Evolutionary conservation across 176 grass and related monocot species (phyloP), one percentile per base, ranked within the genome.

Genomic region (Musa beccarii): DNA sequence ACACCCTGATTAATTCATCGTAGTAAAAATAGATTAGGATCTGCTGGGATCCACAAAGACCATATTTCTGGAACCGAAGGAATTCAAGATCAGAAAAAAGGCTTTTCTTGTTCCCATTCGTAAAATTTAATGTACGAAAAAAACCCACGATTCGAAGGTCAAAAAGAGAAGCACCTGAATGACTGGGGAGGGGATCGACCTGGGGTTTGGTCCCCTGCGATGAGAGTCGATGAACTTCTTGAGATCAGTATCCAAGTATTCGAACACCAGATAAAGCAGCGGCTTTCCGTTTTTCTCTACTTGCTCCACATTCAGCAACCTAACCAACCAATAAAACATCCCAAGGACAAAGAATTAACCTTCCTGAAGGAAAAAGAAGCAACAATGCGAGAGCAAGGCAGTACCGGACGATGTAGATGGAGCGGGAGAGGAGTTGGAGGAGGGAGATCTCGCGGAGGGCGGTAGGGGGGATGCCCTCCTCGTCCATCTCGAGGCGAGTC

Each of bases 151-250:
- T 52, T 51, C 21, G 2, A 57, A 9, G 56, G 11, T 6, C 4
- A 0, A 43, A 43, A 43, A 43, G 34, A 43, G 34, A 43, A 43
- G 34, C 21, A 89, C 92, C 87, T 92, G 85, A 73, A 94, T 69
- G 68, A 94, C 59, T 21, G 84, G 28, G 2, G 86, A 59, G 2
- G 84, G 86, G 16, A 99, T 74, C 0, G 85, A 86, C 43, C 84
- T 71, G 0, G 95, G 70, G 51, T 21, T 59, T 19, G 86, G 83
- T 0, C 88, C 86, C 23, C 59, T 76, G 16, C 84, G 85, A 75
- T 89, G 78, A 4, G 77, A 70, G 73, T 99, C 90, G 53, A 76
- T 76, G 56, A 64, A 63, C 19, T 64, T 76, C n/a, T 63, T 63
- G 57, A 76, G 56, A 76, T 76, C 74, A 2, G 29, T 51, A 23